Percentiles rank a stretch among this genome's conserved stretches.
These are phyloP conservation scores for Ogataea angusta DNA, from an alignment of 805 yeast species.

Conservation along the genomic window DNA sequence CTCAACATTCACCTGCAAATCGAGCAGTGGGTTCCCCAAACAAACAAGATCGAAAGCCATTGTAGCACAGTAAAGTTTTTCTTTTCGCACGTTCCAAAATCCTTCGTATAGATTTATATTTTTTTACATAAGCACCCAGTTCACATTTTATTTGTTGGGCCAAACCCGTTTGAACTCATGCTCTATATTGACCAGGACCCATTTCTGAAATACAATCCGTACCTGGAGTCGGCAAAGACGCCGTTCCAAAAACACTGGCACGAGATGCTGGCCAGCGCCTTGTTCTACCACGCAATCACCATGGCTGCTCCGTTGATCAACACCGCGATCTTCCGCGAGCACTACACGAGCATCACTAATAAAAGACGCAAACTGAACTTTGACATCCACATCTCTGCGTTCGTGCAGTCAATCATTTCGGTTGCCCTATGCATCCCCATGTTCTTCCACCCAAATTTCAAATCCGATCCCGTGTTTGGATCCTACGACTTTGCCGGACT, in stretches of 20 bases:
- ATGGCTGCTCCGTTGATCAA: conserved; percentile 50
- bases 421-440: conserved; percentile 59
- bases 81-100: not conserved
- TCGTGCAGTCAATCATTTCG: conserved; percentile 76
- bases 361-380: conserved; percentile 61
- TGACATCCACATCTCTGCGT: conserved; percentile 87
- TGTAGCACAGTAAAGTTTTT: conserved; percentile 4
- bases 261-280: conserved; percentile 60
- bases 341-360: conserved; percentile 47
- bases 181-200: conserved; percentile 37
- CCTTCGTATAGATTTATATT: not conserved
- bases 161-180: conserved; percentile 14
- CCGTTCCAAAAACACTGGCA: conserved; percentile 62
- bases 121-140: conserved; percentile 6
- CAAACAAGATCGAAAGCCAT: conserved; percentile 73
- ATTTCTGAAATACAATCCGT: conserved; percentile 42
- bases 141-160: conserved; percentile 7
- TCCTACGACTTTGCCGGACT: conserved; percentile 73
- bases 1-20: conserved; percentile 75
- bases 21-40: conserved; percentile 90
- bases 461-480: conserved; percentile 56
- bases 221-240: conserved; percentile 42
- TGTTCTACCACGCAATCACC: conserved; percentile 59
- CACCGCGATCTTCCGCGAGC: conserved; percentile 45
- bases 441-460: conserved; percentile 52